Base-by-base conservation (phyloP, 257 asterid species). In the Paulownia fortunei region DNA sequence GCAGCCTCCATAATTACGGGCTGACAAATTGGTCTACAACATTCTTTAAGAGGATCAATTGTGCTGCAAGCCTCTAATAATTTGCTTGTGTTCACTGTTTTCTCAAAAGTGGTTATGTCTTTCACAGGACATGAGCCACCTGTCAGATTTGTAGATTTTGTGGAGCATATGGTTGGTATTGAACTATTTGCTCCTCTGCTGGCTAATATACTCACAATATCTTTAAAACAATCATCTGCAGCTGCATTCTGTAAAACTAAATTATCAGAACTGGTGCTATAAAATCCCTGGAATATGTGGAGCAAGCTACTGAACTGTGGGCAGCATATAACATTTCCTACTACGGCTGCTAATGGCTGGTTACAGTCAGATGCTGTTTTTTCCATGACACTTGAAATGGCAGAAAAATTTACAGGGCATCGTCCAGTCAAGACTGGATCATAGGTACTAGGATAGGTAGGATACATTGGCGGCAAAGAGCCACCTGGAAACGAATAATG, bases 71-170 rank as follows among this genome's bases (percentile, higher is more conserved):
- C 90, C 79, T 92, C 97, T 77, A 96, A 84, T 46, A 96, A 77
- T 84, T 92, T 90, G 87, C 96, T 93, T 12, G 97, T 88, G 86
- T 96, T 96, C 83, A 93, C 97, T 4, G 80, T 78, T 80, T 83
- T 90, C 90, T 96, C 98, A 76, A 96, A 96, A 71, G 89, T 86
- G 24, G 79, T 44, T 26, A 87, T 59, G 58, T 92, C 97, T 89
- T 90, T 96, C 70, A 96, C 96, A 12, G 98, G 99, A 87, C 98
- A 96, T 19, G 97, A 90, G 44, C 97, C 97, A 69, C 96, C 97
- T n/a, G 98, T 96, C 51, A 96, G 92, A 83, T 96, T 89, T 1
- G 87, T 76, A 27, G 99, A 87, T 70, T 90, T 92, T 2, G 85
- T 82, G 26, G 96, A 86, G 88, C 99, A 96, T 60, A 93, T 84